Evolutionary conservation across 768 basidiomycete species (phyloP).

Genomic region (Panellus pusillus): DNA sequence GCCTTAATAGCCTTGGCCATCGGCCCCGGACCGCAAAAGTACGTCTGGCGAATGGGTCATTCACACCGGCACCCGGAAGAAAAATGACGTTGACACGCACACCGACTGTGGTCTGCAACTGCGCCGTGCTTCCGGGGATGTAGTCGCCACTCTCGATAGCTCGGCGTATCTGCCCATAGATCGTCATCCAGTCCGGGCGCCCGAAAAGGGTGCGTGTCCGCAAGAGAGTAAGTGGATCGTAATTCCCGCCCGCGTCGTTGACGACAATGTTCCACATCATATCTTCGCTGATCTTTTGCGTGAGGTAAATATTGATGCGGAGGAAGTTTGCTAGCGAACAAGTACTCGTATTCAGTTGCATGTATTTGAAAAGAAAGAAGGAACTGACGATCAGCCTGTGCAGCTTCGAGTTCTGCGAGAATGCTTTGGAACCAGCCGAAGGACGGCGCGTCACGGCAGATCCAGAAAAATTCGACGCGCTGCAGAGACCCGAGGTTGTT

Average conservation of each 20-base stretch:
- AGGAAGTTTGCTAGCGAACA: constrained; percentile 74
- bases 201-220: constrained; percentile 89
- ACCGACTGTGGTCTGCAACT: constrained; percentile 80
- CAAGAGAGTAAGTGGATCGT: constrained; percentile 87
- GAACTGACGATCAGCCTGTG: constrained; percentile 82
- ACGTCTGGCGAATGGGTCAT: constrained; percentile 51
- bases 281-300: constrained; percentile 79
- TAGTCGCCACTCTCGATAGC: constrained; percentile 84
- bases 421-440: constrained; percentile 96
- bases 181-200: constrained; percentile 83
- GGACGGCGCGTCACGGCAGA: constrained; percentile 84
- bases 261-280: constrained; percentile 92
- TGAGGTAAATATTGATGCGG: constrained; percentile 88
- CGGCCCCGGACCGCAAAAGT: constrained; percentile 82
- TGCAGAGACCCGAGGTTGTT: constrained; percentile 76
- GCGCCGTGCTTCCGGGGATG: constrained; percentile 72
- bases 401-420: constrained; percentile 83
- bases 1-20: constrained; percentile 77
- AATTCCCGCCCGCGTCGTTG: constrained; percentile 80
- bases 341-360: constrained; percentile 7
- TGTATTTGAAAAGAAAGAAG: neutral
- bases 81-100: constrained; percentile 41
- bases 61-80: neutral
- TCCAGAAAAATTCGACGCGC: constrained; percentile 94
- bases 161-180: constrained; percentile 71